Evolutionary conservation across 2,329 filamentous ascomycete genomes (phyloP).

Genomic region (Penicillium decumbens): DNA sequence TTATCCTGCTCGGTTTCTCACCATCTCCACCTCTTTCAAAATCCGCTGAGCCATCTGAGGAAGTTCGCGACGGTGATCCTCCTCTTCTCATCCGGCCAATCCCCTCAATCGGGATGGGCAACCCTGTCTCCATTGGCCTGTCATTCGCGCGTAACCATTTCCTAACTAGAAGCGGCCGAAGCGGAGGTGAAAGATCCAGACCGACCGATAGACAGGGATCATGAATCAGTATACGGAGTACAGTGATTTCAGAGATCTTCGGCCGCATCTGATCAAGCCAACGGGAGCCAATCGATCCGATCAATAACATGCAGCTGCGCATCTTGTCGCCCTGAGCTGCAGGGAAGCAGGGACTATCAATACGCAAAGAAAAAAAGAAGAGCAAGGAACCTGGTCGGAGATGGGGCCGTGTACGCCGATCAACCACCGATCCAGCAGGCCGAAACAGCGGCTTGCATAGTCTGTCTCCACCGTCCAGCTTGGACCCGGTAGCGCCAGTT

Average conservation of each 20-base stretch:
- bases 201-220: not conserved
- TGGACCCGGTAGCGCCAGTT: conserved; percentile 1
- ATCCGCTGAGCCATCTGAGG: conserved; percentile 12
- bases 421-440: conserved; percentile 7
- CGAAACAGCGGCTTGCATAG: not conserved
- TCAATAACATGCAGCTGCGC: not conserved
- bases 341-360: not conserved
- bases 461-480: conserved; percentile 18
- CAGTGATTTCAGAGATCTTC: not conserved
- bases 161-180: not conserved
- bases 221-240: not conserved
- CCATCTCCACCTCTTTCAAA: conserved; percentile 10
- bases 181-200: not conserved
- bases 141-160: conserved; percentile 9
- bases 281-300: not conserved
- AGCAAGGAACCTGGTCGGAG: not conserved
- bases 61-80: conserved; percentile 12
- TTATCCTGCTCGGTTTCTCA: not conserved
- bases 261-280: not conserved
- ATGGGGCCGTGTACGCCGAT: conserved; percentile 12
- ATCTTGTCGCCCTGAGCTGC: not conserved
- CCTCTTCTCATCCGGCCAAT: conserved; percentile 4
- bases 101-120: conserved; percentile 6
- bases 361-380: not conserved
- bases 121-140: conserved; percentile 11